Conservation (phyloP, 768 basidiomycete species). For the Suillus alpinus region DNA sequence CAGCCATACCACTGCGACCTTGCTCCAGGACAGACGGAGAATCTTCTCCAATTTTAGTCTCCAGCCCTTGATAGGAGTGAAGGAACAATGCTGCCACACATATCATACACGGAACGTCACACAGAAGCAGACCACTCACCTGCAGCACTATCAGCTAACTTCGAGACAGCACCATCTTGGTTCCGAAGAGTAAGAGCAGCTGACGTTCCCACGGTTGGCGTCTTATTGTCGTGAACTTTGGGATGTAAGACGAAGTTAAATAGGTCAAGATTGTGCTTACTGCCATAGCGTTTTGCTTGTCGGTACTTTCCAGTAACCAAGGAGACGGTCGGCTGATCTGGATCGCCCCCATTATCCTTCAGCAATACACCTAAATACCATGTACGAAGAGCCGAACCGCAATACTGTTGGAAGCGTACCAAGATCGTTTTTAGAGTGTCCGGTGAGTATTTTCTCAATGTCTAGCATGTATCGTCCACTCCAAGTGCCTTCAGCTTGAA, state of each 20-base stretch:
- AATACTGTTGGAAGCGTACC: constrained; percentile 8
- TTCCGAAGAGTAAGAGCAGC: constrained; percentile 59
- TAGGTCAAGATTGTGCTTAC: constrained; percentile 13
- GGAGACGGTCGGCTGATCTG: constrained; percentile 80
- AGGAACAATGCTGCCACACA: constrained; percentile 60
- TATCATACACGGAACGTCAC: constrained; percentile 5
- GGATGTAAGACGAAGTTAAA: not conserved
- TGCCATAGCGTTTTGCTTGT: constrained; percentile 67
- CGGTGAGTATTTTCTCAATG: constrained; percentile 57
- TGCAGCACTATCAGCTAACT: constrained; percentile 64
- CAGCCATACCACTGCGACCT: constrained; percentile 85
- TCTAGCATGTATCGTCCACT: constrained; percentile 78
- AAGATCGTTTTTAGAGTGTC: constrained; percentile 13
- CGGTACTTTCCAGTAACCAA: constrained; percentile 84
- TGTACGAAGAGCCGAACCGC: not conserved
- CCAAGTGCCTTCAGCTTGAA: constrained; percentile 70
- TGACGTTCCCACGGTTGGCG: constrained; percentile 23
- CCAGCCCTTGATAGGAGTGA: constrained; percentile 80
- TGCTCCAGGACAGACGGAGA: constrained; percentile 81
- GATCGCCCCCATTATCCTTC: constrained; percentile 34
- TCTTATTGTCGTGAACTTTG: constrained; percentile 12
- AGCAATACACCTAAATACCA: constrained; percentile 8
- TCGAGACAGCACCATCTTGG: constrained; percentile 57
- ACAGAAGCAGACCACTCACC: constrained; percentile 40
- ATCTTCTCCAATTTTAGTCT: constrained; percentile 73